Percentiles rank a stretch among this genome's conserved stretches.
phyloP scores from a whole-genome alignment of 2,329 filamentous ascomycete genomes.

The Phyllosticta paracitricarpa region DNA sequence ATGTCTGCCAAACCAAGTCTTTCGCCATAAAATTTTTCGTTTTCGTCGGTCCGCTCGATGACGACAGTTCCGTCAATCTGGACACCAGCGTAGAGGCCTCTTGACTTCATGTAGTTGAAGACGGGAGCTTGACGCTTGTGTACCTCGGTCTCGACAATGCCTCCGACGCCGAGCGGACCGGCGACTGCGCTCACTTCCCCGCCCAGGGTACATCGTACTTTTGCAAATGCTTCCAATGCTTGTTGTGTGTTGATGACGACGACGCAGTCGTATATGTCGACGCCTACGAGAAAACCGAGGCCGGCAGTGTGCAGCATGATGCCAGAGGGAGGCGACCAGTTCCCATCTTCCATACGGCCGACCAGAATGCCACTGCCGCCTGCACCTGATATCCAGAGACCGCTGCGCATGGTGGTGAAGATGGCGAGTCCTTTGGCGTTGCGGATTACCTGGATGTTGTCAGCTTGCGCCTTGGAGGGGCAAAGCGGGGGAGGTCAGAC shows the following conservation, averaged over 20 bases:
- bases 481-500: constrained; percentile 13
- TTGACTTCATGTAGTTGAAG: constrained; percentile 81
- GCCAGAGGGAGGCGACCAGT: constrained; percentile 84
- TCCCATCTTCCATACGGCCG: constrained; percentile 72
- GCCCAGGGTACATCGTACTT: constrained; percentile 67
- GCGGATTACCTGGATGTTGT: constrained; percentile 55
- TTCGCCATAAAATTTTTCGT: constrained; percentile 73
- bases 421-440: constrained; percentile 86
- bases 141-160: constrained; percentile 58
- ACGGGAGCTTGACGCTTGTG: constrained; percentile 61
- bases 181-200: constrained; percentile 67
- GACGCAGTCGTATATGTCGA: constrained; percentile 94
- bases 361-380: constrained; percentile 83
- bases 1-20: constrained; percentile 53
- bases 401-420: constrained; percentile 92
- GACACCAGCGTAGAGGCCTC: constrained; percentile 79
- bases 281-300: constrained; percentile 79
- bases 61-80: constrained; percentile 81
- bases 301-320: constrained; percentile 85
- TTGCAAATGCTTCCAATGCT: constrained; percentile 75
- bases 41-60: constrained; percentile 79
- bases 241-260: constrained; percentile 82
- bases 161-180: constrained; percentile 70
- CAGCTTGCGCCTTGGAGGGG: background rate
- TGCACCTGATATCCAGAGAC: constrained; percentile 82